phyloP scores from a whole-genome alignment of 164 flowering plant species.

The Chloranthus sessilifolius region DNA sequence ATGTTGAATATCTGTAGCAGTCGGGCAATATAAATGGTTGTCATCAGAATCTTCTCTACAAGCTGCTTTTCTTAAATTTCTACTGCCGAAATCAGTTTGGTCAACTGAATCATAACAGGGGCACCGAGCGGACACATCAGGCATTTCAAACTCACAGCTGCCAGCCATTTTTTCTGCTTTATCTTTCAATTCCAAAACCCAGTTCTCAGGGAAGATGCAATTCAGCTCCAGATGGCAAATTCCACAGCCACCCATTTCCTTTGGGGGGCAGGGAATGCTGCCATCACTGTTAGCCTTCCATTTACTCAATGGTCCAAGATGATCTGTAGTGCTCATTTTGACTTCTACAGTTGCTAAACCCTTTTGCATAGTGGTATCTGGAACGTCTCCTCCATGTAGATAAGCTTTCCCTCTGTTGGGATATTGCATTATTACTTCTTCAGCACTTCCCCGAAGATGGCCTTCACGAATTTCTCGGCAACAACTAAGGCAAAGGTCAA shows the following conservation, averaged over 20 bases:
- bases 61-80: slow-evolving; percentile 46
- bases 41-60: slow-evolving; percentile 49
- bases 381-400: slow-evolving; percentile 32
- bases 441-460: slow-evolving; percentile 20
- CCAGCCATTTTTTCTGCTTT: slow-evolving; percentile 41
- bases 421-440: slow-evolving; percentile 25
- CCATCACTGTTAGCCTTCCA: slow-evolving; percentile 7
- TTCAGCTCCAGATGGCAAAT: slow-evolving; percentile 1
- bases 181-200: slow-evolving; percentile 32
- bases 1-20: slow-evolving; percentile 35
- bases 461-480: slow-evolving; percentile 55
- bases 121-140: slow-evolving; percentile 8
- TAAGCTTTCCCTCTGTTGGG: slow-evolving; percentile 27
- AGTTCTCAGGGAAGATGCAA: slow-evolving; percentile 2
- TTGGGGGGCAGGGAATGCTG: slow-evolving; percentile 7
- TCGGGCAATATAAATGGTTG: slow-evolving; percentile 69
- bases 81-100: slow-evolving; percentile 10
- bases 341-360: neutral
- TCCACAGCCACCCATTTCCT: slow-evolving; percentile 8
- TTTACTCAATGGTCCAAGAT: neutral
- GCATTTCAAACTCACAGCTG: slow-evolving; percentile 13
- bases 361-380: neutral
- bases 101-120: slow-evolving; percentile 38
- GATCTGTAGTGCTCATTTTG: slow-evolving; percentile 11
- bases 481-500: slow-evolving; percentile 65